Evolutionary conservation across 768 basidiomycete species (phyloP).

Genomic region (Leccinellum rugosiceps): DNA sequence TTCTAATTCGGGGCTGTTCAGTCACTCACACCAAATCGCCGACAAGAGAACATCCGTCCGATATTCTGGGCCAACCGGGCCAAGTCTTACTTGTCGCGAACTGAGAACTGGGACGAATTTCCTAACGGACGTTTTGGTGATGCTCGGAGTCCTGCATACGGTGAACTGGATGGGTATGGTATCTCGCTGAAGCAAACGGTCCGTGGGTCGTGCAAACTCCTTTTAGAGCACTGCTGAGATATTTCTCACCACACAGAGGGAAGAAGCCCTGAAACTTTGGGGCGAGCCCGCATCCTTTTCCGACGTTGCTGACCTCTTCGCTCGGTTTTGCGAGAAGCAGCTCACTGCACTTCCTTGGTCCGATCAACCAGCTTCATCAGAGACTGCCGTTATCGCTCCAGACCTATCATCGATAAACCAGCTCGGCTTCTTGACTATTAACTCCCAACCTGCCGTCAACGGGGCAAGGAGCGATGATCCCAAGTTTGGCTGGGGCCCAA

Average conservation of each 20-base stretch:
- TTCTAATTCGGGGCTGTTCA: slow-evolving; percentile 28
- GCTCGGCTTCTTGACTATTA: slow-evolving; percentile 93
- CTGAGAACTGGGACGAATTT: slow-evolving; percentile 99
- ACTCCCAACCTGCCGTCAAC: slow-evolving; percentile 95
- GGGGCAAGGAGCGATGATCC: slow-evolving; percentile 83
- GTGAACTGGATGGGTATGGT: slow-evolving; percentile 96
- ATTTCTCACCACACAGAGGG: slow-evolving; percentile 56
- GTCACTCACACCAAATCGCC: slow-evolving; percentile 90
- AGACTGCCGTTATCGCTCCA: slow-evolving; percentile 77
- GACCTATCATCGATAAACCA: slow-evolving; percentile 85
- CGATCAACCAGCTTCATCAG: slow-evolving; percentile 79
- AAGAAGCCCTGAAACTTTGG: slow-evolving; percentile 87
- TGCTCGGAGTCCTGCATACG: slow-evolving; percentile 95
- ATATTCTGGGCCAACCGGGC: slow-evolving; percentile 99
- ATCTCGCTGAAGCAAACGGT: slow-evolving; percentile 90
- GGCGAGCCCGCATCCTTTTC: slow-evolving; percentile 64
- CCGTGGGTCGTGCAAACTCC: slow-evolving; percentile 16
- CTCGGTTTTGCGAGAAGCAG: slow-evolving; percentile 73
- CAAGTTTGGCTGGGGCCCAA: slow-evolving; percentile 89
- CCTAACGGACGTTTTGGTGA: slow-evolving; percentile 99
- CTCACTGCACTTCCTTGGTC: slow-evolving; percentile 91
- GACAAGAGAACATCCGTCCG: slow-evolving; percentile 90
- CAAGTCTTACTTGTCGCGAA: slow-evolving; percentile 92
- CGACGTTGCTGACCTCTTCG: slow-evolving; percentile 74
- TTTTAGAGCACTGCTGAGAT: slow-evolving; percentile 5